Base-by-base conservation (phyloP, 140 eudicot species). In the Stevia rebaudiana region DNA sequence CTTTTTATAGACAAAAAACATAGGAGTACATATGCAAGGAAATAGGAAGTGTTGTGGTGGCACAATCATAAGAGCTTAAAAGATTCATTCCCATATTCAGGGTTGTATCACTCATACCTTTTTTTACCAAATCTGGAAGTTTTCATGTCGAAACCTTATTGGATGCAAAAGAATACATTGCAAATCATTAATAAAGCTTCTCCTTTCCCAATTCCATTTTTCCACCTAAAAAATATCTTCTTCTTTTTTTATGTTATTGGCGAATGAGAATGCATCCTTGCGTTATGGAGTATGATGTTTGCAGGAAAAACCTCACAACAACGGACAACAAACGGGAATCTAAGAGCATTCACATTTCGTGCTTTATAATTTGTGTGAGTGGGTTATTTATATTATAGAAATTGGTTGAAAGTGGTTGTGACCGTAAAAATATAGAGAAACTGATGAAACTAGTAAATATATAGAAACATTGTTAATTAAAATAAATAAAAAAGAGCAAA, bases 101-200 rank as follows among this genome's bases (percentile, higher is more conserved):
- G 56, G 44, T 54, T 24, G 50, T 33, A 48, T 58, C 37, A 49
- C 41, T 59, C 60, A 6, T 11, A 49, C 81, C 36, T 65, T 58
- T 55, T 74, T 21, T 57, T 67, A 16, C 80, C 53, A 64, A 68
- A 66, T 74, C 67, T 19, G 67, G 82, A 62, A 81, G 74, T 74
- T 63, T 19, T 70, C 65, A 41, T 85, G 87, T 78, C 87, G 10
- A 24, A 50, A 12, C 60, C 56, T 69, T 12, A 82, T 65, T 80
- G 94, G 94, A 11, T 78, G 50, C 33, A 50, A 54, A 61, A 59
- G 86, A 85, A 81, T 82, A 65, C 74, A 30, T 67, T 59, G 65
- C 64, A 49, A 59, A 74, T 74, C 79, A 74, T 59, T 74, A 74
- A 74, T 74, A 74, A 67, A 9, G 25, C 22, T 58, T 67, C 64